phyloP scores from a whole-genome alignment of 2,329 filamentous ascomycete genomes.

The Cytospora piceae region DNA sequence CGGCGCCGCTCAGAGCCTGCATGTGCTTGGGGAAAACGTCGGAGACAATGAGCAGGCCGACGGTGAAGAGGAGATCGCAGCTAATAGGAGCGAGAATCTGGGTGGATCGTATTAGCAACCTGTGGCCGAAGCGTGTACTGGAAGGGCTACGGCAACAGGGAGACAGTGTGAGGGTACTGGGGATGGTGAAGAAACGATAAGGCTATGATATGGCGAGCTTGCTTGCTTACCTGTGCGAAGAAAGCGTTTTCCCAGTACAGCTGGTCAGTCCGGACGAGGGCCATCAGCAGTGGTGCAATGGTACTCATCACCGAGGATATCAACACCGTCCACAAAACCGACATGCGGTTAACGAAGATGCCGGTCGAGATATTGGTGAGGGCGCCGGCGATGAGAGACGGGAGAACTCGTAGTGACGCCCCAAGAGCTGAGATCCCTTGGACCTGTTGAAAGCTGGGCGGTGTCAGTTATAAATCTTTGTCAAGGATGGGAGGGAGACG shows the following conservation, averaged over 20 bases:
- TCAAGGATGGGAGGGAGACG: not conserved
- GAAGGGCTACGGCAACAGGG: too few relatives aligned
- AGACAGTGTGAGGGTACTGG: too few relatives aligned
- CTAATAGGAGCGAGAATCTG: slow-evolving; percentile 46
- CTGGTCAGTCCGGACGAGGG: slow-evolving; percentile 51
- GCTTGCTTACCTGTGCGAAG: slow-evolving; percentile 34
- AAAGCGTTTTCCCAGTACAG: slow-evolving; percentile 56
- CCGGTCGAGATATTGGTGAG: slow-evolving; percentile 49
- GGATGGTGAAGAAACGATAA: too few relatives aligned
- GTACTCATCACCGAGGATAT: slow-evolving; percentile 48
- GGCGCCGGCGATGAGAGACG: slow-evolving; percentile 48
- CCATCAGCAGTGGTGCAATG: slow-evolving; percentile 58
- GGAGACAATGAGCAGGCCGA: slow-evolving; percentile 57
- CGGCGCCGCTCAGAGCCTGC: slow-evolving; percentile 62
- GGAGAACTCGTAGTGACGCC: slow-evolving; percentile 51
- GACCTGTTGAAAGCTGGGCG: slow-evolving; percentile 54
- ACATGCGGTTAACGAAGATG: slow-evolving; percentile 49
- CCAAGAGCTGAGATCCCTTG: slow-evolving; percentile 50
- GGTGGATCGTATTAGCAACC: too few relatives aligned
- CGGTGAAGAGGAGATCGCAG: slow-evolving; percentile 57
- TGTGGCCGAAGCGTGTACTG: too few relatives aligned
- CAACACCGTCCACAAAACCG: slow-evolving; percentile 45
- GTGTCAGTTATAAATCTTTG: slow-evolving; percentile 28
- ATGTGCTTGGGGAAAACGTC: slow-evolving; percentile 59
- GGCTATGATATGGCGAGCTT: too few relatives aligned